Evolutionary conservation across 192 early-diverging fungal genomes (phyloP), one percentile per base, ranked within the genome.

Genomic region (Phycomyces blakesleeanus): DNA sequence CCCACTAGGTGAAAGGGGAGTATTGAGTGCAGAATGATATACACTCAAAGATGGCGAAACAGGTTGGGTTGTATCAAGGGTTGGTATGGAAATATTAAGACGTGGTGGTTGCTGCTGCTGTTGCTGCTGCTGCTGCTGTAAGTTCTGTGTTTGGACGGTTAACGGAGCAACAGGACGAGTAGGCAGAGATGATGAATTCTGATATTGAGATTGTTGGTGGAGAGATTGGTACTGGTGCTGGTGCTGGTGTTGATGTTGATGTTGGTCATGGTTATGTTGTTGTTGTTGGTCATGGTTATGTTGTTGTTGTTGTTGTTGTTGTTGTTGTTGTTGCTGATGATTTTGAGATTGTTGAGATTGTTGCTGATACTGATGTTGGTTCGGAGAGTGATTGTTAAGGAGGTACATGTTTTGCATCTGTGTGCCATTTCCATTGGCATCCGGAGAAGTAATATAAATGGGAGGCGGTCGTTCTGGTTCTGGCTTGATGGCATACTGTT

Each of bases 391-490:
- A 11, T 21, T 12, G 44, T 44, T 59, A 22, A 52, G 51, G 26
- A 49, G 54, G 56, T 57, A 57, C 38, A 37, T 57, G 39, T 41
- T 38, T 37, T 57, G 34, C 20, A 20, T 40, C 44, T 47, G 44
- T n/a, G 15, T 12, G 9, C 26, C 53, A 20, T 59, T 59, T 5
- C 62, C 38, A 51, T 64, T 61, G 42, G 42, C 67, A 57, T 81
- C 83, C 1, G 83, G 78, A 2, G 76, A 76, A 20, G 83, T 84
- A 57, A 84, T 82, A 52, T 77, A 82, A 54, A 81, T 82, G 15
- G 78, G 78, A 11, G 80, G 66, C 10, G 62, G 66, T 51, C 76
- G 65, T 41, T 81, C 66, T 15, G 29, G 59, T n/a, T 66, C 59
- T 24, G 24, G 29, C 38, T 57, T 64, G 34, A 62, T 52, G 26